phyloP scores from a whole-genome alignment of 148 eudicot species.

The Diospyros lotus region DNA sequence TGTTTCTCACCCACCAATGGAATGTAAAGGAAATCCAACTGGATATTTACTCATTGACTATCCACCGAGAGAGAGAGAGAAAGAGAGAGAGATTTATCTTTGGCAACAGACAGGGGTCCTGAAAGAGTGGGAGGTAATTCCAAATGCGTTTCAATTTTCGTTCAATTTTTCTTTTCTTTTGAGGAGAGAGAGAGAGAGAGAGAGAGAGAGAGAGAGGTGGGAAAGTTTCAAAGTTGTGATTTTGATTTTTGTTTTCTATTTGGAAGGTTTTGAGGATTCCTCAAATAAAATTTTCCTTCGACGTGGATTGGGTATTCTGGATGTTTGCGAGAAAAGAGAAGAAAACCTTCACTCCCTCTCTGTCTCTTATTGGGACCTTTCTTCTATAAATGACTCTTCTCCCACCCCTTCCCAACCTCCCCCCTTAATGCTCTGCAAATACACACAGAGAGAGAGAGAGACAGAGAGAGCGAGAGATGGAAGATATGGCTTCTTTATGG shows the following conservation, averaged over 20 bases:
- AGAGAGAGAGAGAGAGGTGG: neutral
- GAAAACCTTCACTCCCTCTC: slow-evolving; percentile 20
- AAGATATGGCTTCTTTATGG: slow-evolving; percentile 48
- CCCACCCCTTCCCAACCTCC: slow-evolving; percentile 21
- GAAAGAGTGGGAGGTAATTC: slow-evolving; percentile 18
- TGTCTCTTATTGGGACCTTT: slow-evolving; percentile 30
- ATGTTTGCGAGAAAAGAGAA: slow-evolving; percentile 1
- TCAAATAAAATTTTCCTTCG: neutral
- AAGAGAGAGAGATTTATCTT: neutral
- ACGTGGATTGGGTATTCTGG: slow-evolving; percentile 16
- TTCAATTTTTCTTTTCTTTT: neutral
- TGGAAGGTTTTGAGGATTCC: slow-evolving; percentile 11
- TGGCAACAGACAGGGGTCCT: slow-evolving; percentile 19
- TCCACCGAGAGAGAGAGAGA: neutral
- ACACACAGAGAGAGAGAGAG: slow-evolving; percentile 1
- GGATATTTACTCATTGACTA: slow-evolving; percentile 10
- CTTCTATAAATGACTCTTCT: slow-evolving; percentile 38
- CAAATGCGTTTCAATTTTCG: neutral
- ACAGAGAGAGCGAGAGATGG: slow-evolving; percentile 31
- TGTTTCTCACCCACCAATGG: neutral
- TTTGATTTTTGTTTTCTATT: neutral
- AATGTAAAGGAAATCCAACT: slow-evolving; percentile 5
- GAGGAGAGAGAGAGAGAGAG: slow-evolving; percentile 6
- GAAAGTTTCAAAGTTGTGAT: neutral
- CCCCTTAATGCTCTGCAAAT: slow-evolving; percentile 9